A percentile compares a stretch with the other conserved stretches of the same genome.
phyloP scores from a whole-genome alignment of 495 filamentous ascomycete species.

The Trichoderma reesei region DNA sequence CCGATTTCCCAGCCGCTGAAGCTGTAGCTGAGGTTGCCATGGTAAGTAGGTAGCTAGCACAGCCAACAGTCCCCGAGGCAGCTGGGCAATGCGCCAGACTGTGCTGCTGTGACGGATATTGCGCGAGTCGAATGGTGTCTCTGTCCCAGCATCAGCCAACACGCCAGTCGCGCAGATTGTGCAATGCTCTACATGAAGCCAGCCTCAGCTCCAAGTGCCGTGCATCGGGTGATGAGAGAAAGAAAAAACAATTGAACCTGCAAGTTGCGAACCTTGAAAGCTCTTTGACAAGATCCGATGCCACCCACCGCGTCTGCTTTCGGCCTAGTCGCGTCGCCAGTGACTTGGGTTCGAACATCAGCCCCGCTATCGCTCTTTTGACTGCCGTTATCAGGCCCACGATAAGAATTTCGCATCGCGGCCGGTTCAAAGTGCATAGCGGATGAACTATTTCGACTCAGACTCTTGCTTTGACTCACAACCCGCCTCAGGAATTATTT shows the following conservation, averaged over 20 bases:
- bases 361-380: not conserved
- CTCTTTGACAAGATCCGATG: not conserved
- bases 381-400: not conserved
- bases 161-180: not conserved
- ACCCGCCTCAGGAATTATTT: not conserved
- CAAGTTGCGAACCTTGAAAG: not conserved
- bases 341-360: not conserved
- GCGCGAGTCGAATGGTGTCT: not conserved
- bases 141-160: not conserved
- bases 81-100: not conserved
- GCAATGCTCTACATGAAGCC: not conserved
- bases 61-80: not conserved
- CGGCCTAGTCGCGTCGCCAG: not conserved
- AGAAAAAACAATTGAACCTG: not conserved
- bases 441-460: not conserved
- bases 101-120: not conserved
- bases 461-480: conserved; percentile 1
- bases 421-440: not conserved
- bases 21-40: not conserved
- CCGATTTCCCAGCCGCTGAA: not conserved
- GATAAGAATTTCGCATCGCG: conserved; percentile 2
- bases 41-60: not conserved
- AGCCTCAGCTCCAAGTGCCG: not conserved
- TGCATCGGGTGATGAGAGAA: not conserved
- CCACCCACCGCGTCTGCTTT: not conserved